Evolutionary conservation across 2,329 filamentous ascomycete genomes (phyloP).

Genomic region (Penicillium frequentans): DNA sequence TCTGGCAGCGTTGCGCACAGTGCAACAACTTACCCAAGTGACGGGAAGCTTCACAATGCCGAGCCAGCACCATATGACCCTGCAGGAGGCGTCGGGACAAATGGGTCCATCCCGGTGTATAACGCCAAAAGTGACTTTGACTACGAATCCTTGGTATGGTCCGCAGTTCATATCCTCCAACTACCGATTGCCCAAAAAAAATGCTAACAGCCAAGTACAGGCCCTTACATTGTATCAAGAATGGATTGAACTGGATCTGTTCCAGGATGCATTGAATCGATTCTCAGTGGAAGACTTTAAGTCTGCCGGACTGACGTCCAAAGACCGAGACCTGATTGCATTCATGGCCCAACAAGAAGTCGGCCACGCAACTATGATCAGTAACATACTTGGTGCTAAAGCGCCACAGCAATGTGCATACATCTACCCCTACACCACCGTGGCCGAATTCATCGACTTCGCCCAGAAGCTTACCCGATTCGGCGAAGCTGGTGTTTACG

Average conservation of each 20-base stretch:
- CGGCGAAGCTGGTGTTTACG: constrained; percentile 77
- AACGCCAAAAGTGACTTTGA: constrained; percentile 80
- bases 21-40: constrained; percentile 68
- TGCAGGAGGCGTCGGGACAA: constrained; percentile 72
- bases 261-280: constrained; percentile 70
- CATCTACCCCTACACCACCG: constrained; percentile 74
- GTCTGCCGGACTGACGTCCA: constrained; percentile 64
- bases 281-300: constrained; percentile 71
- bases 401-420: constrained; percentile 77
- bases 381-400: constrained; percentile 71
- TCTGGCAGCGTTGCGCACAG: constrained; percentile 59
- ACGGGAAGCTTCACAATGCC: constrained; percentile 67
- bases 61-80: constrained; percentile 73
- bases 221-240: constrained; percentile 70
- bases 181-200: neutral
- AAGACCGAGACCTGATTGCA: constrained; percentile 69
- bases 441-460: constrained; percentile 79
- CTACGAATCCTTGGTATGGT: constrained; percentile 66
- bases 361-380: constrained; percentile 74
- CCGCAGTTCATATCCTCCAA: neutral
- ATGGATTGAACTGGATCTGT: constrained; percentile 68
- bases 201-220: constrained; percentile 16
- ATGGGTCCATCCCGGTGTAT: constrained; percentile 74
- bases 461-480: constrained; percentile 81
- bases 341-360: constrained; percentile 78